These are phyloP conservation scores for Naganishia liquefaciens DNA, from an alignment of 1,284 basidiomycete genomes.

Conservation along the genomic window DNA sequence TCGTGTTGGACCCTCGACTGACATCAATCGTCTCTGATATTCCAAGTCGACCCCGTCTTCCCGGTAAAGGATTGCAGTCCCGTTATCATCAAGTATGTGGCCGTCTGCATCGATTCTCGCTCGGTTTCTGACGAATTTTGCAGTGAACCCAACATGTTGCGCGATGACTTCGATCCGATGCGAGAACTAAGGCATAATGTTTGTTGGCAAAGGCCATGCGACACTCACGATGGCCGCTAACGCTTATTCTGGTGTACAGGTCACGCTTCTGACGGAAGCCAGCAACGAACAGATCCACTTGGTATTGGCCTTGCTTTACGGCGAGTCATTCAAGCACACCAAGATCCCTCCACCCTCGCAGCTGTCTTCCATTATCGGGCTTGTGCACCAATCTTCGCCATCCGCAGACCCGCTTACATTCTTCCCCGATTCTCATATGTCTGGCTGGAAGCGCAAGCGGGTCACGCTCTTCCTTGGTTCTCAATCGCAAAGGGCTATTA, in stretches of 20 bases:
- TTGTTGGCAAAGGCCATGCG: neutral
- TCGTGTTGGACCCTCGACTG: neutral
- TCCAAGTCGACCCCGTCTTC: no score
- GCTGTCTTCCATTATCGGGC: neutral
- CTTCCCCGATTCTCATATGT: slow-evolving; percentile 8
- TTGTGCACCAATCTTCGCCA: slow-evolving; percentile 6
- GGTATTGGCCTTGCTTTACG: slow-evolving; percentile 3
- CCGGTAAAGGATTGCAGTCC: slow-evolving; percentile 6
- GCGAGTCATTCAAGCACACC: slow-evolving; percentile 9
- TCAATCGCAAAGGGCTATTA: slow-evolving; percentile 7
- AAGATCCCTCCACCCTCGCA: neutral
- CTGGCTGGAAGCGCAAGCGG: slow-evolving; percentile 14
- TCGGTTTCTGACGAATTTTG: neutral
- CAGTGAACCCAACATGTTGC: slow-evolving; percentile 11
- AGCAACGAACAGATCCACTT: neutral
- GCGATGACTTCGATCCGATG: neutral
- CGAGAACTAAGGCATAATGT: slow-evolving; percentile 10
- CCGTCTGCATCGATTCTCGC: no score
- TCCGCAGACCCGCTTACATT: slow-evolving; percentile 17
- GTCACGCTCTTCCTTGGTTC: slow-evolving; percentile 9
- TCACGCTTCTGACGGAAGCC: slow-evolving; percentile 16
- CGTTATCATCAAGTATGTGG: slow-evolving; percentile 20
- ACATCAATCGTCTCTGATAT: no score
- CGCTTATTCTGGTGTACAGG: neutral
- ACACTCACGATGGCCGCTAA: neutral